These are phyloP conservation scores for Candida vartiovaarae DNA, from an alignment of 805 yeast genomes.

Conservation along the genomic window DNA sequence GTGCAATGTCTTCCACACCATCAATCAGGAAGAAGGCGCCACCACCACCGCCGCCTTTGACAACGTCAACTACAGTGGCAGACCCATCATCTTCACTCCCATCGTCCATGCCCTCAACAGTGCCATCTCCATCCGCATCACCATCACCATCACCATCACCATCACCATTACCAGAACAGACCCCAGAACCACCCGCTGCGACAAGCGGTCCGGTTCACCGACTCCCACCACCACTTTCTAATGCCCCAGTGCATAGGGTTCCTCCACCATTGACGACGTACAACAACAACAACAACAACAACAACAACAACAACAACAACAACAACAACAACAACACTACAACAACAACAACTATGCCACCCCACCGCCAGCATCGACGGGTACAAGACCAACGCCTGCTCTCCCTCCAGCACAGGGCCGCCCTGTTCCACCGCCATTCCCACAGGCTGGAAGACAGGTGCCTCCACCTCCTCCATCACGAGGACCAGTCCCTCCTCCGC, in stretches of 20 bases:
- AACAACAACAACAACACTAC: neutral
- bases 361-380: conserved; percentile 5
- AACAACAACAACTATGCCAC: neutral
- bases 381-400: conserved; percentile 3
- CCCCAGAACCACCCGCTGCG: neutral
- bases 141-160: conserved; percentile 13
- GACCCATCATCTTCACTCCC: conserved; percentile 5
- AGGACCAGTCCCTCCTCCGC: conserved; percentile 12
- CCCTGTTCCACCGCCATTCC: conserved; percentile 4
- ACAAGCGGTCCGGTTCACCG: conserved; percentile 10
- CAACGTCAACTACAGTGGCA: conserved; percentile 13
- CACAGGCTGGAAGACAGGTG: conserved; percentile 1
- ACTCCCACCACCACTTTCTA: conserved; percentile 23
- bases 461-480: conserved; percentile 10
- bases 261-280: conserved; percentile 18
- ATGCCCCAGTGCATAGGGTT: conserved; percentile 13
- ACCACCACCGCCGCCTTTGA: conserved; percentile 35
- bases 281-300: neutral
- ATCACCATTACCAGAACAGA: conserved; percentile 5
- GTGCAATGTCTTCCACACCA: conserved; percentile 20
- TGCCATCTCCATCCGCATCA: conserved; percentile 1
- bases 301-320: neutral
- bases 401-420: conserved; percentile 1
- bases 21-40: conserved; percentile 32
- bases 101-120: conserved; percentile 10